phyloP scores from a whole-genome alignment of 768 basidiomycete species.

The Cytidiella melzeri region DNA sequence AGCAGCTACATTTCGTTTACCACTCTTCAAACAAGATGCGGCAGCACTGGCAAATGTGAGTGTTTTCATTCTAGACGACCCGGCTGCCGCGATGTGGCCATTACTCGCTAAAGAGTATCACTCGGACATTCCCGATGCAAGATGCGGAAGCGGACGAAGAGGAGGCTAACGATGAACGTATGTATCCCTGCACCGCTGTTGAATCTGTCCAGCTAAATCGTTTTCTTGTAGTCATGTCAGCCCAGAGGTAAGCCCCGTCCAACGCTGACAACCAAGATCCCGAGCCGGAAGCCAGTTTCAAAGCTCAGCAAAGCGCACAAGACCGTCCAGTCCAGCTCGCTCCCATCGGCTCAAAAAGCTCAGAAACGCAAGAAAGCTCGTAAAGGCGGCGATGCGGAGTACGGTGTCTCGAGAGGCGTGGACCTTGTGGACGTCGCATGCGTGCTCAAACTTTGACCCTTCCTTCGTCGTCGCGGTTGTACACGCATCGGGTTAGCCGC shows the following conservation, averaged over 20 bases:
- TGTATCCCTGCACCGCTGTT: conserved; percentile 21
- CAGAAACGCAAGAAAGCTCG: conserved; percentile 42
- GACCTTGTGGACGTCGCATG: conserved; percentile 97
- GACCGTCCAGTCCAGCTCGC: conserved; percentile 33
- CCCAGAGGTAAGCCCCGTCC: conserved; percentile 36
- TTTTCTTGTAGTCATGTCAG: conserved; percentile 41
- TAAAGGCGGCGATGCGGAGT: conserved; percentile 62
- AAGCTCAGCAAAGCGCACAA: conserved; percentile 52
- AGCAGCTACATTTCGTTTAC: too few relatives aligned
- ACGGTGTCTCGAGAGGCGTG: conserved; percentile 91
- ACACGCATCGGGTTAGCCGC: conserved; percentile 93
- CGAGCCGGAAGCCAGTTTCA: conserved; percentile 17
- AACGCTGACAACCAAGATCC: conserved; percentile 16
- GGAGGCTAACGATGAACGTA: conserved; percentile 31
- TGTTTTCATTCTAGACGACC: too few relatives aligned
- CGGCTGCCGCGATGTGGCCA: too few relatives aligned
- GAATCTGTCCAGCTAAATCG: background rate
- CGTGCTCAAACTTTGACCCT: conserved; percentile 97
- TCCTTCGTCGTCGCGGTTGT: conserved; percentile 80
- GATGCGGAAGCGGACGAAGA: conserved; percentile 35
- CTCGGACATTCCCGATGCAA: conserved; percentile 37
- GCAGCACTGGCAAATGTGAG: too few relatives aligned
- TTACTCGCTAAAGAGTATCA: conserved; percentile 50
- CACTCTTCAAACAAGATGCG: too few relatives aligned
- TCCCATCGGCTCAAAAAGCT: conserved; percentile 33